Evolutionary conservation across 345 rosid genomes (phyloP).

Genomic region (Viola odorata): DNA sequence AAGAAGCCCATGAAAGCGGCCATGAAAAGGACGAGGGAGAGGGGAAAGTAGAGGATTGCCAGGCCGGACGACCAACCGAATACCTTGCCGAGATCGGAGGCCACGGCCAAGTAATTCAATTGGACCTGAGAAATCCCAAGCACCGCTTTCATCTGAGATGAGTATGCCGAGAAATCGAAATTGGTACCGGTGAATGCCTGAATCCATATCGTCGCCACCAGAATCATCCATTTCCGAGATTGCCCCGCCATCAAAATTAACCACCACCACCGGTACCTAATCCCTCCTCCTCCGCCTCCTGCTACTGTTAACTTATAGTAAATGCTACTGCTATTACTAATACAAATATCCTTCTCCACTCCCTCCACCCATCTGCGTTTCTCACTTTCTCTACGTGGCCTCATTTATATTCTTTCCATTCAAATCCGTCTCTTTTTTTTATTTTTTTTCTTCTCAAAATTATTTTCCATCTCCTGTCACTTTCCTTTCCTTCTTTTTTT

Average conservation of each 20-base stretch:
- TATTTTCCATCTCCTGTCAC: neutral
- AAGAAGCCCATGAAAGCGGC: conserved; percentile 82
- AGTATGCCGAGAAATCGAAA: conserved; percentile 91
- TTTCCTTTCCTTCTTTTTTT: neutral
- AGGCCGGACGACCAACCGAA: conserved; percentile 96
- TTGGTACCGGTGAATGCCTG: conserved; percentile 96
- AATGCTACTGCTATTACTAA: neutral
- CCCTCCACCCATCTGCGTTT: conserved; percentile 45
- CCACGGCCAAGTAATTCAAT: conserved; percentile 80
- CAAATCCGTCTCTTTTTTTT: neutral
- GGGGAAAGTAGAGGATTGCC: conserved; percentile 67
- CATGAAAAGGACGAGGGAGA: conserved; percentile 67
- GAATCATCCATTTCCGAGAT: conserved; percentile 89
- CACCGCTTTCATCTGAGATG: conserved; percentile 65
- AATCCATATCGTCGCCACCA: conserved; percentile 92
- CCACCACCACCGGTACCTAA: neutral
- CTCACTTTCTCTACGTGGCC: conserved; percentile 14
- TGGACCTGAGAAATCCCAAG: conserved; percentile 87
- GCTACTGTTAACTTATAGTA: neutral
- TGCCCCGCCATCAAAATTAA: conserved; percentile 55
- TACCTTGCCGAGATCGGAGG: conserved; percentile 88
- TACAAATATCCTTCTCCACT: conserved; percentile 15
- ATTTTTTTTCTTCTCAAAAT: neutral
- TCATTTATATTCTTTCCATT: conserved; percentile 12
- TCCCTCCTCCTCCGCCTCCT: neutral